These are phyloP conservation scores for Globisporangium viniferum DNA, from an alignment of 352 stramenopile genomes.

Conservation along the genomic window DNA sequence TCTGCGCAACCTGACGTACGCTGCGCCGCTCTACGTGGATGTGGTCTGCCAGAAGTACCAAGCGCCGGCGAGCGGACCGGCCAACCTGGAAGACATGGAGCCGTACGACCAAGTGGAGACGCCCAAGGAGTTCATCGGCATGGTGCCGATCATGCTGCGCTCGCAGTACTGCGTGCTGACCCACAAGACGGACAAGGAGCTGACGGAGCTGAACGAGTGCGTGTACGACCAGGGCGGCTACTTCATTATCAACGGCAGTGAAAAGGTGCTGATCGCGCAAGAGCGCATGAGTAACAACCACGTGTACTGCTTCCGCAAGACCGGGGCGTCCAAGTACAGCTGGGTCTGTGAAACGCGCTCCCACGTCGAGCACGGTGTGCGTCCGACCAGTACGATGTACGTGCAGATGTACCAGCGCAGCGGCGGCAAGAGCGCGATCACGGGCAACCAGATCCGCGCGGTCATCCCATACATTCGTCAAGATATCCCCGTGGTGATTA, in stretches of 20 bases:
- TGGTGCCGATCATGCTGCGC: slow-evolving; percentile 98
- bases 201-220: slow-evolving; percentile 96
- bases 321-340: slow-evolving; percentile 94
- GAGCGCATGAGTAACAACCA: slow-evolving; percentile 99
- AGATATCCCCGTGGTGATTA: slow-evolving; percentile 98
- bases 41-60: slow-evolving; percentile 94
- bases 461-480: slow-evolving; percentile 98
- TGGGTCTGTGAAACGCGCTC: slow-evolving; percentile 97
- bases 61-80: slow-evolving; percentile 48
- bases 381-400: slow-evolving; percentile 97
- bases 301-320: slow-evolving; percentile 99
- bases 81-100: slow-evolving; percentile 84
- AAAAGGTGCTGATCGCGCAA: slow-evolving; percentile 99
- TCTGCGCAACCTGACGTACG: slow-evolving; percentile 98
- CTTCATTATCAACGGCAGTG: slow-evolving; percentile 98
- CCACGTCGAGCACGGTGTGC: slow-evolving; percentile 94
- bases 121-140: slow-evolving; percentile 95
- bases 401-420: slow-evolving; percentile 99
- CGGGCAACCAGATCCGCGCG: slow-evolving; percentile 97
- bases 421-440: slow-evolving; percentile 91
- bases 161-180: slow-evolving; percentile 96
- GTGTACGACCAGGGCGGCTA: slow-evolving; percentile 99
- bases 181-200: slow-evolving; percentile 91
- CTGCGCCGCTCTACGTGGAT: slow-evolving; percentile 98
- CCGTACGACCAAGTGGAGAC: slow-evolving; percentile 86